phyloP scores from a whole-genome alignment of 805 yeast species.

The Ogataea corticis region DNA sequence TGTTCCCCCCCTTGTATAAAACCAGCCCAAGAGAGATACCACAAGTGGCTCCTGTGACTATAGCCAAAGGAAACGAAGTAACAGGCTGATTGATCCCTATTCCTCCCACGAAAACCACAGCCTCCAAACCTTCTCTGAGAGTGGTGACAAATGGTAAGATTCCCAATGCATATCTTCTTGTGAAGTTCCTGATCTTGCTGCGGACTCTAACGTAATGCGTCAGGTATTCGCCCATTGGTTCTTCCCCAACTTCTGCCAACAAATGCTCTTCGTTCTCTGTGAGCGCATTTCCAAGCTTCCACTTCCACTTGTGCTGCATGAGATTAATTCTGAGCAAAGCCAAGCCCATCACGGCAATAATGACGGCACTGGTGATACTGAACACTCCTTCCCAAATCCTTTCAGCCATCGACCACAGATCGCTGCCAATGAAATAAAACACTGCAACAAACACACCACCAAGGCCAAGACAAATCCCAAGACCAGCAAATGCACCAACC shows the following conservation, averaged over 20 bases:
- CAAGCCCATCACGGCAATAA: slow-evolving; percentile 85
- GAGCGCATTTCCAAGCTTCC: slow-evolving; percentile 42
- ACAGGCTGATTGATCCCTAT: slow-evolving; percentile 74
- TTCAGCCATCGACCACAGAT: slow-evolving; percentile 85
- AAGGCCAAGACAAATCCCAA: slow-evolving; percentile 64
- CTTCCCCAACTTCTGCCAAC: slow-evolving; percentile 16
- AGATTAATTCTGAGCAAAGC: slow-evolving; percentile 79
- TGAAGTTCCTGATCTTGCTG: slow-evolving; percentile 36
- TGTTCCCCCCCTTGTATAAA: slow-evolving; percentile 77
- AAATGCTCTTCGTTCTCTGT: slow-evolving; percentile 19
- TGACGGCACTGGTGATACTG: slow-evolving; percentile 71
- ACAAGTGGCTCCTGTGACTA: slow-evolving; percentile 52
- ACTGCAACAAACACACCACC: slow-evolving; percentile 71
- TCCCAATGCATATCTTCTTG: slow-evolving; percentile 66
- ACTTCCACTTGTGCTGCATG: slow-evolving; percentile 79
- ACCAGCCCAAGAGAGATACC: slow-evolving; percentile 66
- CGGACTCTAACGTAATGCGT: slow-evolving; percentile 12
- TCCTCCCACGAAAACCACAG: slow-evolving; percentile 90
- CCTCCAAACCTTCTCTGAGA: slow-evolving; percentile 86
- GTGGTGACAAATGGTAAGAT: slow-evolving; percentile 84
- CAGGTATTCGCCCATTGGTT: slow-evolving; percentile 23
- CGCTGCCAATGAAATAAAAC: slow-evolving; percentile 78
- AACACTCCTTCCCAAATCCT: slow-evolving; percentile 87
- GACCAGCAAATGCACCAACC: slow-evolving; percentile 76
- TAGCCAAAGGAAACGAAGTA: slow-evolving; percentile 64